A percentile compares a stretch with the other conserved stretches of the same genome.
phyloP scores from a whole-genome alignment of 352 stramenopile genomes.

The Phytophthora melonis region DNA sequence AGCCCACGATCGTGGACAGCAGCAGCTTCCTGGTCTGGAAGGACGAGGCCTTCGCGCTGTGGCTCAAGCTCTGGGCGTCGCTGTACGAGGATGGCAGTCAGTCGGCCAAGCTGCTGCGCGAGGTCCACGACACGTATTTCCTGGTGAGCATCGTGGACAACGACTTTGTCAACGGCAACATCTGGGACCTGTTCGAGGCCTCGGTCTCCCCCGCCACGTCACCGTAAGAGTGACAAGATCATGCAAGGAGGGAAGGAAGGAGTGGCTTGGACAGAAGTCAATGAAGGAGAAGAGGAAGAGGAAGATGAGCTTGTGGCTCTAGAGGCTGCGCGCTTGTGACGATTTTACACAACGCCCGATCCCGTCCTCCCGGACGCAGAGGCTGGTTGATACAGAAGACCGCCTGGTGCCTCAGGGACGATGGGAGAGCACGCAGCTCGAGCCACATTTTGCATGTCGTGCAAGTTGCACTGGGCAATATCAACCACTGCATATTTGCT shows the following conservation, averaged over 20 bases:
- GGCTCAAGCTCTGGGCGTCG: constrained; percentile 96
- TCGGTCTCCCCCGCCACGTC: constrained; percentile 27
- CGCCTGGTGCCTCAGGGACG: constrained; percentile 47
- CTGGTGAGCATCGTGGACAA: constrained; percentile 99
- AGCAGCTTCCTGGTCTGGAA: constrained; percentile 96
- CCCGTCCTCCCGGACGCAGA: constrained; percentile 52
- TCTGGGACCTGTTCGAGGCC: constrained; percentile 81
- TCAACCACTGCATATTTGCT: constrained; percentile 30
- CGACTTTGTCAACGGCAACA: constrained; percentile 93
- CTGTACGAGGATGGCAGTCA: constrained; percentile 94
- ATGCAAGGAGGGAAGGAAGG: neutral
- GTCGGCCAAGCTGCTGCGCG: constrained; percentile 93
- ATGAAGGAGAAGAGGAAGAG: constrained; percentile 20
- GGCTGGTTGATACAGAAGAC: constrained; percentile 39
- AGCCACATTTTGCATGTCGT: constrained; percentile 29
- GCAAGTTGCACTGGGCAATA: constrained; percentile 34
- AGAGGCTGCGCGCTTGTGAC: constrained; percentile 28
- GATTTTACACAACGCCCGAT: constrained; percentile 26
- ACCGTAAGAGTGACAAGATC: constrained; percentile 24
- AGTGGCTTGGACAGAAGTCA: constrained; percentile 3
- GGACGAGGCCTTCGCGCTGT: constrained; percentile 98
- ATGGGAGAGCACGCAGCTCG: constrained; percentile 40
- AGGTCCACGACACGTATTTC: constrained; percentile 97
- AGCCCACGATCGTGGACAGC: constrained; percentile 98
- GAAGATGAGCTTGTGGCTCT: constrained; percentile 1